These are phyloP conservation scores for Ganoderma sinense DNA, from an alignment of 1,284 basidiomycete genomes.

Conservation along the genomic window DNA sequence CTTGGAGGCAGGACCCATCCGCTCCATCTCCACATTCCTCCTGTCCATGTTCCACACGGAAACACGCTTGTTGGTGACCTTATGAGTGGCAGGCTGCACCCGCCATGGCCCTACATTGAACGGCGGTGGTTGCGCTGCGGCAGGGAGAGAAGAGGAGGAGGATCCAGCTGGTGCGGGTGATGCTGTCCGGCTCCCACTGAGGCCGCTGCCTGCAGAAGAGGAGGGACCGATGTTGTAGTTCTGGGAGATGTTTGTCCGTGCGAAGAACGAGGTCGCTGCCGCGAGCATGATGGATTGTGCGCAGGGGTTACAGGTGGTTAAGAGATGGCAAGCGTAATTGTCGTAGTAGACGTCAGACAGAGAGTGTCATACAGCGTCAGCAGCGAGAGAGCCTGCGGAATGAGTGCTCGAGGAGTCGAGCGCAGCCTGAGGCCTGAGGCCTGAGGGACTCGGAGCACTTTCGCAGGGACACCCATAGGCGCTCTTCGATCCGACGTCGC, in stretches of 20 bases:
- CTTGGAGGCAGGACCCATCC: slow-evolving; percentile 63
- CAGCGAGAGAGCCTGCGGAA: not conserved
- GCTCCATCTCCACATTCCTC: slow-evolving; percentile 75
- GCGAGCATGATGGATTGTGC: slow-evolving; percentile 69
- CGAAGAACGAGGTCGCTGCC: slow-evolving; percentile 90
- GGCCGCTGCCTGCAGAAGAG: slow-evolving; percentile 35
- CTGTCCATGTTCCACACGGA: slow-evolving; percentile 93
- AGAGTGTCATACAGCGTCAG: not conserved
- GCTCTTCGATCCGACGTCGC: not conserved
- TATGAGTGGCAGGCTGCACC: slow-evolving; percentile 85
- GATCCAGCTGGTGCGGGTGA: slow-evolving; percentile 65
- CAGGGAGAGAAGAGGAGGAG: slow-evolving; percentile 48
- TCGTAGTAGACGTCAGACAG: not conserved
- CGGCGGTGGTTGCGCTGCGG: slow-evolving; percentile 54
- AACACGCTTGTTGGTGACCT: slow-evolving; percentile 87
- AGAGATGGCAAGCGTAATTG: not conserved
- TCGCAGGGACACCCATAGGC: too few relatives aligned
- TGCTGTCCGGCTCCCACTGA: slow-evolving; percentile 56
- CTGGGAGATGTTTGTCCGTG: slow-evolving; percentile 85
- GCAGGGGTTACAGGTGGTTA: not conserved
- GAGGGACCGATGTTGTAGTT: slow-evolving; percentile 76
- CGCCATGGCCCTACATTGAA: slow-evolving; percentile 89
- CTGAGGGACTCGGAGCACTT: too few relatives aligned
- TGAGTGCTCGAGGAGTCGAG: not conserved
- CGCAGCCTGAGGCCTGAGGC: not conserved